Evolutionary conservation across 2,329 filamentous ascomycete genomes (phyloP).

Genomic region (Talaromyces verruculosus): DNA sequence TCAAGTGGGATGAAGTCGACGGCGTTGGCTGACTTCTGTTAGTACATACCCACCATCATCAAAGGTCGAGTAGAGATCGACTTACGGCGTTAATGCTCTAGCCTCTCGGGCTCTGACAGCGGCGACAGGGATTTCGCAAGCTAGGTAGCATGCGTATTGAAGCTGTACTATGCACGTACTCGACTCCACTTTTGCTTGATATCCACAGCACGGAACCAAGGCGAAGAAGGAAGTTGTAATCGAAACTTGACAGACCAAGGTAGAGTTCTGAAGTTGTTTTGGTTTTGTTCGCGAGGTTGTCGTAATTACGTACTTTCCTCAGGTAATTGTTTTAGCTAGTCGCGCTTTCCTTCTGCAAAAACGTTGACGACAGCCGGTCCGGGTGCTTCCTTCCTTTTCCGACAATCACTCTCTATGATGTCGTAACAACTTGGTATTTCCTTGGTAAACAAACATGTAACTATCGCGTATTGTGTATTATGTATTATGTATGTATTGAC

Average conservation of each 20-base stretch:
- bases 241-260: not conserved
- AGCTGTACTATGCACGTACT: not conserved
- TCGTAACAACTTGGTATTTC: slow-evolving; percentile 5
- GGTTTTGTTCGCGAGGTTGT: not conserved
- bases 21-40: not conserved
- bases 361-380: not conserved
- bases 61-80: not conserved
- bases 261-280: not conserved
- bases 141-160: not conserved
- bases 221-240: slow-evolving; percentile 1
- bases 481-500: slow-evolving; percentile 1
- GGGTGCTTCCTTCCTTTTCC: slow-evolving; percentile 8
- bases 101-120: not conserved
- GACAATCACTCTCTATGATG: not conserved
- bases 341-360: not conserved
- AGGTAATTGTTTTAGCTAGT: not conserved
- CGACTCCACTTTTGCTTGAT: slow-evolving; percentile 1
- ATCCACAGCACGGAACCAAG: slow-evolving; percentile 5
- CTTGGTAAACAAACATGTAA: not conserved
- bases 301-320: slow-evolving; percentile 5
- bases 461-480: not conserved
- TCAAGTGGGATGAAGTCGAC: not conserved
- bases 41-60: not conserved
- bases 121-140: not conserved
- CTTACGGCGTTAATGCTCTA: not conserved